phyloP scores from a whole-genome alignment of 352 stramenopile species.

The Discostella stelligera region DNA sequence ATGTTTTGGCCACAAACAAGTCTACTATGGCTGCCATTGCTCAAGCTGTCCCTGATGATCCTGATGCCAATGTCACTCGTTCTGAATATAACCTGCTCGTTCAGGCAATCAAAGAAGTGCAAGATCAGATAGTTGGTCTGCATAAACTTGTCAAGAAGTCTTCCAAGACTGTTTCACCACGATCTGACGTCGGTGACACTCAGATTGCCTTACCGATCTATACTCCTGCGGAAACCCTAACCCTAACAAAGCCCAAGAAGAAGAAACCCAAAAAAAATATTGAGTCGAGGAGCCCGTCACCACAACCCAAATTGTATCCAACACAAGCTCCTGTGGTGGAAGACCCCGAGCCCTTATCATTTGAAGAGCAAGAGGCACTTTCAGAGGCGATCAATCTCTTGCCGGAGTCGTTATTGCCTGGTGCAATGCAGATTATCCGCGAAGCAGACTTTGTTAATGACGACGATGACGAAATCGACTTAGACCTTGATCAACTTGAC shows the following conservation, averaged over 20 bases:
- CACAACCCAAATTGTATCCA: conserved; percentile 18
- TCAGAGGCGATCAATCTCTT: conserved; percentile 74
- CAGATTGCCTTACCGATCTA: neutral
- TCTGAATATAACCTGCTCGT: conserved; percentile 75
- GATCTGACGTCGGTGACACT: neutral
- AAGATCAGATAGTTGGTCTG: conserved; percentile 68
- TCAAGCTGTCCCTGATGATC: conserved; percentile 37
- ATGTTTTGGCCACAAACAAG: conserved; percentile 60
- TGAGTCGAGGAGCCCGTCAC: conserved; percentile 23
- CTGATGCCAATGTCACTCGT: conserved; percentile 48
- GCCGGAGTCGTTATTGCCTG: conserved; percentile 29
- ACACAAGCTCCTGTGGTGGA: conserved; percentile 70
- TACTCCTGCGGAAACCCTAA: conserved; percentile 9
- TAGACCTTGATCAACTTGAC: conserved; percentile 70
- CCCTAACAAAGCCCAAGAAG: conserved; percentile 58
- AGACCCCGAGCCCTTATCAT: conserved; percentile 74
- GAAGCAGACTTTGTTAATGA: conserved; percentile 56
- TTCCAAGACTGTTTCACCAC: conserved; percentile 30
- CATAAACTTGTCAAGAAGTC: conserved; percentile 65
- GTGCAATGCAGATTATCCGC: conserved; percentile 70
- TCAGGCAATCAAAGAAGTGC: conserved; percentile 65
- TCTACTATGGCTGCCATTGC: conserved; percentile 57
- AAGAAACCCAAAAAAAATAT: conserved; percentile 54
- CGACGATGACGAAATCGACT: conserved; percentile 74
- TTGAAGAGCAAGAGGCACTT: conserved; percentile 75